Percentiles rank a stretch among this genome's conserved stretches.
These are phyloP conservation scores for Raffaelea arxii DNA, from an alignment of 2,329 filamentous ascomycete species.

Conservation along the genomic window DNA sequence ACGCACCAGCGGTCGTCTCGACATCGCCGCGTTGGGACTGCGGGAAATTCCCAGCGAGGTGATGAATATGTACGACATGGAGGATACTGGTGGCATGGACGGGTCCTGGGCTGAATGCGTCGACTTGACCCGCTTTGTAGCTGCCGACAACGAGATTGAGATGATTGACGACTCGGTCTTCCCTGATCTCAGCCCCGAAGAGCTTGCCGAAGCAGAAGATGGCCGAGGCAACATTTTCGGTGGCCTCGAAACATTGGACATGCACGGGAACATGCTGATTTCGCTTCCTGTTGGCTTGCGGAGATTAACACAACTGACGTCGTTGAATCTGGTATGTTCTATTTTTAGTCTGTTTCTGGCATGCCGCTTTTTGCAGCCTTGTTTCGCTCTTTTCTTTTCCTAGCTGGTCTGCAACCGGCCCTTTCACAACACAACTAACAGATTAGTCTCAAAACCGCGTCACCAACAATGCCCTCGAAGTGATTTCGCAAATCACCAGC, in stretches of 20 bases:
- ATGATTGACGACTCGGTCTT: conserved; percentile 65
- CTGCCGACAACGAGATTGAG: conserved; percentile 82
- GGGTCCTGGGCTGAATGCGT: conserved; percentile 86
- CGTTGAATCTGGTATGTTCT: conserved; percentile 64
- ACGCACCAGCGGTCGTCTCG: conserved; percentile 69
- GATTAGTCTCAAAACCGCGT: conserved; percentile 73
- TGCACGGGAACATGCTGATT: conserved; percentile 75
- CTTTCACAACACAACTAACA: not conserved
- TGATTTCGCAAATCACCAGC: conserved; percentile 61
- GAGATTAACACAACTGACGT: conserved; percentile 63
- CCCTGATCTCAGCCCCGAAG: conserved; percentile 55
- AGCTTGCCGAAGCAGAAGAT: conserved; percentile 55
- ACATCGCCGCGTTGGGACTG: conserved; percentile 76
- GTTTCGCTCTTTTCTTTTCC: not conserved
- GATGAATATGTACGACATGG: conserved; percentile 80
- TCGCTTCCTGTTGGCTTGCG: conserved; percentile 67
- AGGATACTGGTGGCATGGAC: conserved; percentile 51
- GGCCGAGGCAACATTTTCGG: conserved; percentile 67
- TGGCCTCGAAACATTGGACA: conserved; percentile 68
- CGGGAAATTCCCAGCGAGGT: conserved; percentile 74
- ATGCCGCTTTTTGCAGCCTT: not conserved
- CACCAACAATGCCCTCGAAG: conserved; percentile 58
- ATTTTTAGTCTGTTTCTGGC: too few relatives aligned
- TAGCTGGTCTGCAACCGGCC: too few relatives aligned
- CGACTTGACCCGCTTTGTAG: conserved; percentile 73